Percentiles rank a stretch among this genome's conserved stretches.
Conservation (phyloP, 768 basidiomycete species). For the Tricholoma hemisulphureum region DNA sequence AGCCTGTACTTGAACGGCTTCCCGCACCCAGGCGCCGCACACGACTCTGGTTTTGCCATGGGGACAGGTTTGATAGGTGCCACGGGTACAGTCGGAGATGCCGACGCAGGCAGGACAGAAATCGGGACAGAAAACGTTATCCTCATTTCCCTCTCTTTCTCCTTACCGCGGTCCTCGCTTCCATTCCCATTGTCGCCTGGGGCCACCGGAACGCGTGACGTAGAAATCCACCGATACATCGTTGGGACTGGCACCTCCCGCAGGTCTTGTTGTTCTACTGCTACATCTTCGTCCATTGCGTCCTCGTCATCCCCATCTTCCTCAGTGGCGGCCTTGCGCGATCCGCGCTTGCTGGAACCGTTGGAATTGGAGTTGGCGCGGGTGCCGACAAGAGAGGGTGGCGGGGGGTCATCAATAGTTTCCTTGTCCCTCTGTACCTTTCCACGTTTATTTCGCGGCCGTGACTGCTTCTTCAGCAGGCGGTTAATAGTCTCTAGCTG, state of each 20-base stretch:
- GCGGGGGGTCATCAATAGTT: conserved; percentile 19
- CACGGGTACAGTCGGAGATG: not conserved
- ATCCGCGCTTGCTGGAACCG: conserved; percentile 7
- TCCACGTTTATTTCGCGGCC: conserved; percentile 59
- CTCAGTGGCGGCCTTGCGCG: conserved; percentile 13
- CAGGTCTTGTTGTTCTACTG: conserved; percentile 29
- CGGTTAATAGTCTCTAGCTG: conserved; percentile 89
- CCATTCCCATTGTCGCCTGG: not conserved
- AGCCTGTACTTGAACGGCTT: conserved; percentile 61
- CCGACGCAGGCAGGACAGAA: conserved; percentile 7
- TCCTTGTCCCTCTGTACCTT: conserved; percentile 39
- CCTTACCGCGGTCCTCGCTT: not conserved
- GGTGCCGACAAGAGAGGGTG: conserved; percentile 21
- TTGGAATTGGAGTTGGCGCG: conserved; percentile 23
- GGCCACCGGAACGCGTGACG: conserved; percentile 32
- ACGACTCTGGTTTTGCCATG: conserved; percentile 30
- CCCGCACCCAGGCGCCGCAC: conserved; percentile 60
- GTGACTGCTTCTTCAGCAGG: conserved; percentile 80
- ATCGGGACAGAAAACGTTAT: conserved; percentile 57
- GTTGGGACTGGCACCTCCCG: conserved; percentile 39
- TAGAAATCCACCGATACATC: conserved; percentile 75
- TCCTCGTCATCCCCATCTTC: conserved; percentile 44
- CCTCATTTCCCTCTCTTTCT: conserved; percentile 29
- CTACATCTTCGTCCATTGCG: conserved; percentile 38
- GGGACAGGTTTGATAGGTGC: conserved; percentile 4